A percentile compares a stretch with the other conserved stretches of the same genome.
phyloP scores from a whole-genome alignment of 176 grass and related monocot genomes.

The Triticum turgidum region DNA sequence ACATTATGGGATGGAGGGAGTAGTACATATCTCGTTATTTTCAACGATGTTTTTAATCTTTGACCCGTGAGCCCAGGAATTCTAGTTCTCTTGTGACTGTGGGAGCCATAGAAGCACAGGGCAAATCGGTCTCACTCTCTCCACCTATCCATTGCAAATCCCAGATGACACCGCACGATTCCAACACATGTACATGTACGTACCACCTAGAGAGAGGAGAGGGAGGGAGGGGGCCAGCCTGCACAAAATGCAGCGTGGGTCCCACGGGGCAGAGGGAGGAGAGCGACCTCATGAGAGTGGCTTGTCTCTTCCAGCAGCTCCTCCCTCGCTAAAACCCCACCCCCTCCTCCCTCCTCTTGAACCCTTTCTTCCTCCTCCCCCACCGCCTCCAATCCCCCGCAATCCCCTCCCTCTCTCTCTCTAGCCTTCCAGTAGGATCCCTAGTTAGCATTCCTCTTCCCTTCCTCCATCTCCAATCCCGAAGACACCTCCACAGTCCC shows the following conservation, averaged over 20 bases:
- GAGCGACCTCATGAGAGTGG: slow-evolving; percentile 35
- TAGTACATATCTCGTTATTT: too few species aligned
- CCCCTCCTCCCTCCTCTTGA: slow-evolving; percentile 40
- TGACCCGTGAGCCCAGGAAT: too few species aligned
- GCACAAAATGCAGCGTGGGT: slow-evolving; percentile 2
- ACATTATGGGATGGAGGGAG: too few species aligned
- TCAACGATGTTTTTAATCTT: too few species aligned
- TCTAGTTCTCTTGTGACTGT: not conserved
- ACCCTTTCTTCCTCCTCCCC: slow-evolving; percentile 44
- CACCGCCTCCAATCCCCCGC: slow-evolving; percentile 11
- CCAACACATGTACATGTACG: slow-evolving; percentile 33
- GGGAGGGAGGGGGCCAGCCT: slow-evolving; percentile 1
- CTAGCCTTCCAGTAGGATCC: not conserved
- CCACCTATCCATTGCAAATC: slow-evolving; percentile 19
- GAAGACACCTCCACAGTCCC: not conserved
- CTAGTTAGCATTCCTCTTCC: slow-evolving; percentile 25
- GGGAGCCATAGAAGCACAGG: not conserved
- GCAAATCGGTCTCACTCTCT: slow-evolving; percentile 32
- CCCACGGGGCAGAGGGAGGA: slow-evolving; percentile 35
- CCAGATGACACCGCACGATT: slow-evolving; percentile 2
- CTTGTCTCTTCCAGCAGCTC: slow-evolving; percentile 47
- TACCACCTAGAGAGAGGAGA: slow-evolving; percentile 33
- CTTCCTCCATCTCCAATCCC: slow-evolving; percentile 22
- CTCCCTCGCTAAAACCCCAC: slow-evolving; percentile 60
- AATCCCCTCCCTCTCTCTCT: slow-evolving; percentile 2